Evolutionary conservation across 2,329 filamentous ascomycete genomes (phyloP), one percentile per base, ranked within the genome.

Genomic region (Falciphora oryzae): DNA sequence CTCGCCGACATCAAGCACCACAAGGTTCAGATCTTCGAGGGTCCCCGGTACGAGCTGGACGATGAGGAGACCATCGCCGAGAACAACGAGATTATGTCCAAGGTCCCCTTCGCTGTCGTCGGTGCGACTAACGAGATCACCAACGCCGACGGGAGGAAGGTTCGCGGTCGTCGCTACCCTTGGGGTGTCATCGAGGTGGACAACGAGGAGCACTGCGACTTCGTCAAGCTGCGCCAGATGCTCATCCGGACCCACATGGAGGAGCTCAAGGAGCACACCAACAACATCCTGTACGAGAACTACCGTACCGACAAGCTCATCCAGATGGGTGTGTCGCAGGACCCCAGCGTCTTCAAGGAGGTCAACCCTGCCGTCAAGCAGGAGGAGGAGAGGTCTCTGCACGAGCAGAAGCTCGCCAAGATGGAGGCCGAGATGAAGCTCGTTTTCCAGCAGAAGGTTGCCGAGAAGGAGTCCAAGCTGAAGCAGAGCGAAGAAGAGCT

Each of bases 401-500:
- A 99, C 85, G 95, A 99, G 82, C 93, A 97, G 85, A 99, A 99
- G 85, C 92, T 99, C 72, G 92, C 94, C 79, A 99, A 99, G 92
- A 99, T 99, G 95, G 95, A 99, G 81, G 89, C 93, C 75, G 95
- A 99, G 80, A 99, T 99, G 95, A 99, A 99, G 92, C 97, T 97
- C 92, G 95, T 99, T 71, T 99, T 99, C 92, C 95, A 98, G 79
- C 95, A 99, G 79, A 99, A 99, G 90, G 95, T 99, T 38, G 89
- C 92, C 70, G 95, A 99, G 80, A 99, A 99, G 85, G 95, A 99
- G 82, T 97, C 92, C 87, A 99, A 99, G 83, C 84, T 99, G 77
- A 96, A 96, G 83, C 95, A 98, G 83, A 97, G 93, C 84, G 95
- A 99, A 80, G 95, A 99, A 79, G 95, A 99, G 84, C 83, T 99